Conservation (phyloP, 176 grass and related monocot species). For the Lolium perenne region DNA sequence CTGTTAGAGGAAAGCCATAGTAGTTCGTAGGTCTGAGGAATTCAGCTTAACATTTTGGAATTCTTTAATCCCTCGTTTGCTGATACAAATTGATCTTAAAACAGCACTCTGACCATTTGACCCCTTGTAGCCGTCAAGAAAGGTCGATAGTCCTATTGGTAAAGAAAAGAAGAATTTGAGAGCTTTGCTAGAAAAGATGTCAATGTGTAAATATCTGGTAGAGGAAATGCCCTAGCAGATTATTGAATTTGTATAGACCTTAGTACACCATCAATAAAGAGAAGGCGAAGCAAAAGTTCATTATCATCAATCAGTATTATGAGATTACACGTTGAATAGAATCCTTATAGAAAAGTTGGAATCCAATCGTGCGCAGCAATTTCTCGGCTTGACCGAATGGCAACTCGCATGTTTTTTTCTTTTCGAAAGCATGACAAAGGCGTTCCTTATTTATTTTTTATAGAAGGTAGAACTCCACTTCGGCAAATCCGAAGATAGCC, state of each 20-base stretch:
- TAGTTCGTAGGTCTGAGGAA: conserved; percentile 16
- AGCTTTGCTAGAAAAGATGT: not conserved
- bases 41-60: conserved; percentile 29
- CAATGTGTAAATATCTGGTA: conserved; percentile 34
- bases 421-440: too few relatives aligned
- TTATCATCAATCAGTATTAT: not conserved
- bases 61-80: conserved; percentile 2
- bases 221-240: conserved; percentile 30
- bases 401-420: too few relatives aligned
- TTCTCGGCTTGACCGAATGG: too few relatives aligned
- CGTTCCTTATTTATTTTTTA: too few relatives aligned
- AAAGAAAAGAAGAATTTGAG: not conserved
- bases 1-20: conserved; percentile 38
- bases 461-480: too few relatives aligned
- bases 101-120: conserved; percentile 40
- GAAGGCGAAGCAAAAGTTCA: not conserved
- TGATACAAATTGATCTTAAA: conserved; percentile 9
- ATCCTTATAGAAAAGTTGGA: too few relatives aligned
- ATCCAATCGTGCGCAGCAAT: too few relatives aligned
- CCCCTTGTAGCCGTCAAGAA: not conserved
- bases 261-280: conserved; percentile 7
- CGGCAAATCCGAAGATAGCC: too few relatives aligned
- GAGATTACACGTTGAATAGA: too few relatives aligned
- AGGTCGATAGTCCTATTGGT: conserved; percentile 23
- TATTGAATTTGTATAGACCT: conserved; percentile 42